Evolutionary conservation across 768 basidiomycete species (phyloP).

Genomic region (Collybia mongolica): DNA sequence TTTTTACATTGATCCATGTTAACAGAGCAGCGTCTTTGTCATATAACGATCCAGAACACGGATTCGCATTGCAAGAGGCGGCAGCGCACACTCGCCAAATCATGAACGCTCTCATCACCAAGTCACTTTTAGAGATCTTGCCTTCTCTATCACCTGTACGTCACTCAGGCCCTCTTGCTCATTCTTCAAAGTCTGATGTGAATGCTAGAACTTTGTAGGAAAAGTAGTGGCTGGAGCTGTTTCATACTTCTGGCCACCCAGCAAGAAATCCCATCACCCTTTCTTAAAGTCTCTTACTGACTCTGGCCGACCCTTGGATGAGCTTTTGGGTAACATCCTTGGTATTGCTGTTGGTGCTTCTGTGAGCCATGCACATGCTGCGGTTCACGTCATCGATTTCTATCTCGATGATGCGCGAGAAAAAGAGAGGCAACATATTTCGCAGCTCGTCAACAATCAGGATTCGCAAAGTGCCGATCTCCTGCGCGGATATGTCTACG

Average conservation of each 20-base stretch:
- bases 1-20: not conserved
- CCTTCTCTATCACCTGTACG: constrained; percentile 26
- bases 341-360: constrained; percentile 46
- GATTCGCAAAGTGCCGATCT: constrained; percentile 32
- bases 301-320: constrained; percentile 34
- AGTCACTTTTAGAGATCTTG: constrained; percentile 22
- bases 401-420: constrained; percentile 44
- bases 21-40: constrained; percentile 24
- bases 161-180: not conserved
- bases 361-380: constrained; percentile 45
- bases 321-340: constrained; percentile 41
- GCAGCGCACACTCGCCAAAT: constrained; percentile 27
- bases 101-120: constrained; percentile 29
- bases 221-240: not conserved
- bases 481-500: constrained; percentile 47
- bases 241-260: constrained; percentile 8
- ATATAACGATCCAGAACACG: constrained; percentile 29
- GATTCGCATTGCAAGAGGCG: constrained; percentile 27
- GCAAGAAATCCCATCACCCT: constrained; percentile 30
- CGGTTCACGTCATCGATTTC: constrained; percentile 50
- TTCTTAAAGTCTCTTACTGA: constrained; percentile 38
- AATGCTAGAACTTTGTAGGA: constrained; percentile 9
- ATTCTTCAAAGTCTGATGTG: not conserved
- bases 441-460: constrained; percentile 29
- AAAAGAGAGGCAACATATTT: constrained; percentile 36